phyloP scores from a whole-genome alignment of 805 yeast genomes.

The Saccharomycopsis oosterbeekiorum region DNA sequence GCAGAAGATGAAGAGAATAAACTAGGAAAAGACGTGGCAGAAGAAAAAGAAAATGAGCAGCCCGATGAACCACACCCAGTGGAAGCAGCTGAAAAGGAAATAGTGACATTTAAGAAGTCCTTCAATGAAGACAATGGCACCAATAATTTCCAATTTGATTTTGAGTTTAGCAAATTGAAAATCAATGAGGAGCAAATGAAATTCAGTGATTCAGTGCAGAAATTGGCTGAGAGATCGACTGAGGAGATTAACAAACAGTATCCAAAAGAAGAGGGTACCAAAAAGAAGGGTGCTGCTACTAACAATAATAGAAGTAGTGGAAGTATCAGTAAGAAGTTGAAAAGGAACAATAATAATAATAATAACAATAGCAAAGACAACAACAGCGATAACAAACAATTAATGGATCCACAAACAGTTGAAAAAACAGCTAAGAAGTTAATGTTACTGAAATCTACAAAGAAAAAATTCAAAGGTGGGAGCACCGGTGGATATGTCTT shows the following conservation, averaged over 20 bases:
- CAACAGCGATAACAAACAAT: background rate
- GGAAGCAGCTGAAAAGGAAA: slow-evolving; percentile 6
- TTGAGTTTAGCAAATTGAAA: slow-evolving; percentile 16
- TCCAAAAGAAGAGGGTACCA: background rate
- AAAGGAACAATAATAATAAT: background rate
- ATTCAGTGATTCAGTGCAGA: slow-evolving; percentile 11
- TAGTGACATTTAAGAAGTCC: slow-evolving; percentile 15
- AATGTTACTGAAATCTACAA: background rate
- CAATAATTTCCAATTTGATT: slow-evolving; percentile 16
- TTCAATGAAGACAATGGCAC: slow-evolving; percentile 11
- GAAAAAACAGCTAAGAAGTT: background rate
- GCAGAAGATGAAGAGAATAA: background rate
- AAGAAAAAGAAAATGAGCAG: background rate
- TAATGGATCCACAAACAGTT: background rate
- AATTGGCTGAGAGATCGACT: background rate
- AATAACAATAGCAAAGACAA: background rate
- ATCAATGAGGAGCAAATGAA: slow-evolving; percentile 13
- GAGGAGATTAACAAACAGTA: background rate
- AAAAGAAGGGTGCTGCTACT: background rate
- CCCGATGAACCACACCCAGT: background rate
- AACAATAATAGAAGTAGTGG: background rate
- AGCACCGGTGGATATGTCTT: background rate
- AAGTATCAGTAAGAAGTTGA: background rate
- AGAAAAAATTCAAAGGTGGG: background rate
- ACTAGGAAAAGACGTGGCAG: background rate